These are phyloP conservation scores for Solanum hybrid DNA, from an alignment of 305 asterid species.

Conservation along the genomic window DNA sequence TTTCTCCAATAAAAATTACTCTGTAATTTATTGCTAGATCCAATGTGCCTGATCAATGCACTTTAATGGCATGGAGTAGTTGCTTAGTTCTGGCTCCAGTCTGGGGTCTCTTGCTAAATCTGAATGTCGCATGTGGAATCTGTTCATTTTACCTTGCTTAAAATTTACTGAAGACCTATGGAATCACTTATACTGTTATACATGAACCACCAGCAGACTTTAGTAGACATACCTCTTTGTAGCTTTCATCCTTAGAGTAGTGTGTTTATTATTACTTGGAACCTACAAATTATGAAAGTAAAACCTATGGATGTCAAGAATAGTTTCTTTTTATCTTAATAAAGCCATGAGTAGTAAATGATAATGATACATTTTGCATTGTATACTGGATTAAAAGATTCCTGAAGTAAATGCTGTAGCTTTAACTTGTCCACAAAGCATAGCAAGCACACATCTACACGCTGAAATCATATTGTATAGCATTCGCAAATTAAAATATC, in stretches of 20 bases:
- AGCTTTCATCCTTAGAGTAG: not conserved
- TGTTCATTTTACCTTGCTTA: not conserved
- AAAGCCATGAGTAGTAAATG: not conserved
- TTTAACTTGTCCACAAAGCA: not conserved
- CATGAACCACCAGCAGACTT: not conserved
- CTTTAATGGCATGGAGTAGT: not conserved
- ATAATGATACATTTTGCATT: not conserved
- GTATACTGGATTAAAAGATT: not conserved
- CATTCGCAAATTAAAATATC: not conserved
- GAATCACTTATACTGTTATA: not conserved
- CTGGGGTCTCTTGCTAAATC: not conserved
- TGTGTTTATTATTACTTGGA: not conserved
- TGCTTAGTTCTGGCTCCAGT: not conserved
- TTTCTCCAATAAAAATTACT: slow-evolving; percentile 8
- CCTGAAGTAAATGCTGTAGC: slow-evolving; percentile 1
- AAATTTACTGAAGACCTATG: not conserved
- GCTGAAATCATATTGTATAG: not conserved
- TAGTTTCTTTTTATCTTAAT: not conserved
- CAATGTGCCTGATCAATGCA: not conserved
- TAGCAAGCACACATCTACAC: not conserved
- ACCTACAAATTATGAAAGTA: not conserved
- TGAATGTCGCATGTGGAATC: not conserved
- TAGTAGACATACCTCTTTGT: not conserved
- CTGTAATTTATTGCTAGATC: not conserved
- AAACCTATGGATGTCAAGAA: not conserved